These are phyloP conservation scores for Umbelopsis sp. DNA, from an alignment of 192 early-diverging fungal species.

Conservation along the genomic window DNA sequence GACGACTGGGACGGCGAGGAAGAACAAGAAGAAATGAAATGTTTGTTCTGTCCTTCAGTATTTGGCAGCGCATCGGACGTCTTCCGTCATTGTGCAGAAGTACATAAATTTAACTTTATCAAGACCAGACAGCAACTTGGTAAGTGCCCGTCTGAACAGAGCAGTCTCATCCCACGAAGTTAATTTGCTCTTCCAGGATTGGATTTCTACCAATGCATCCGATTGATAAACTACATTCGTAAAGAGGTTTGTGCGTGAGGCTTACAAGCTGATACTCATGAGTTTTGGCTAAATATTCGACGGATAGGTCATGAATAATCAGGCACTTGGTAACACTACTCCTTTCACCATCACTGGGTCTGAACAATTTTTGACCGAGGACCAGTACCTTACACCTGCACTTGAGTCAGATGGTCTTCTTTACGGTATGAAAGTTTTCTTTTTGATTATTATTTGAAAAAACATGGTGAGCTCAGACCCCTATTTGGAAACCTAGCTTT, in stretches of 20 bases:
- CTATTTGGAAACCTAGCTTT: conserved; percentile 42
- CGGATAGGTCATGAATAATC: conserved; percentile 1
- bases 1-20: conserved; percentile 75
- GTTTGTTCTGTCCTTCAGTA: conserved; percentile 67
- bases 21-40: conserved; percentile 52
- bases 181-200: conserved; percentile 44
- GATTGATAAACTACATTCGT: conserved; percentile 75
- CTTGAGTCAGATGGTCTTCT: conserved; percentile 70
- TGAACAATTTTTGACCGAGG: conserved; percentile 64
- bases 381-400: conserved; percentile 64
- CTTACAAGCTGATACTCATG: not conserved
- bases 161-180: too few relatives aligned
- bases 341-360: conserved; percentile 48
- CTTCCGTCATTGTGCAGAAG: conserved; percentile 61
- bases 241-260: conserved; percentile 7
- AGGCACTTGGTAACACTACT: conserved; percentile 22
- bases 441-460: not conserved
- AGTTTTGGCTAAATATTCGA: not conserved
- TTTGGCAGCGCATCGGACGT: conserved; percentile 51
- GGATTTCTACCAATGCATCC: conserved; percentile 87
- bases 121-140: conserved; percentile 39
- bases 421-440: conserved; percentile 42
- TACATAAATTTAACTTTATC: conserved; percentile 73
- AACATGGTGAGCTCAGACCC: not conserved
- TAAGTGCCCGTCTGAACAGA: conserved; percentile 10